Evolutionary conservation across 2,329 filamentous ascomycete genomes (phyloP), one percentile per base, ranked within the genome.

Genomic region (Boeremia lycopersici): DNA sequence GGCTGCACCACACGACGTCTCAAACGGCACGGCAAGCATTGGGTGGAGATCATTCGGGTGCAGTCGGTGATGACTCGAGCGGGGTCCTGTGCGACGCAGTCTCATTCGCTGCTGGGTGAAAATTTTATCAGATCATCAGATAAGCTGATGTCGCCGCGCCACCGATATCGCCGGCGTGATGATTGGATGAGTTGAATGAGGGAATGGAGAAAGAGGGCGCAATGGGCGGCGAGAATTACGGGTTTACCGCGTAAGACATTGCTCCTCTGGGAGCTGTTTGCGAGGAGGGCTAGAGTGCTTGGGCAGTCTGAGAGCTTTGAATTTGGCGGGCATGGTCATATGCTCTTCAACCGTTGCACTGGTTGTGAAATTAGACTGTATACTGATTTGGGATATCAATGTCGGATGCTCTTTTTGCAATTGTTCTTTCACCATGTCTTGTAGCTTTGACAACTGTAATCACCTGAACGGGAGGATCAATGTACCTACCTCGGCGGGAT

Each of bases 71-170:
- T 54, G 34, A 28, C 15, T 9, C 23, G 13, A 41, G 49, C 31
- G 36, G 30, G 36, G 29, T 30, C 19, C 2, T 12, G 0, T 42
- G 31, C 31, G 34, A 23, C 8, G 10, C 4, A 1, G 2, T 31
- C 13, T 35, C 6, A 54, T 38, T 54, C 26, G 51, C 9, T 11
- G n/a, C 4, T 4, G 0, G 2, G 7, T 4, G 34, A 23, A 46
- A 44, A 29, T 44, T 45, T 54, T 48, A 54, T 54, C 51, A 44
- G 45, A 54, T 54, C 51, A 51, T 51, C 48, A 33, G 48, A 51
- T 51, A 51, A 34, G 7, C 4, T 28, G 33, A 41, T 46, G 42
- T 25, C 12, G n/a, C 8, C 4, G 2, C 2, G 1, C 19, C 9
- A 43, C 50, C 50, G 50, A 53, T 48, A 31, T 48, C 50, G 44